Evolutionary conservation across 2,329 filamentous ascomycete species (phyloP).

Genomic region (Cladobotryum protrusum): DNA sequence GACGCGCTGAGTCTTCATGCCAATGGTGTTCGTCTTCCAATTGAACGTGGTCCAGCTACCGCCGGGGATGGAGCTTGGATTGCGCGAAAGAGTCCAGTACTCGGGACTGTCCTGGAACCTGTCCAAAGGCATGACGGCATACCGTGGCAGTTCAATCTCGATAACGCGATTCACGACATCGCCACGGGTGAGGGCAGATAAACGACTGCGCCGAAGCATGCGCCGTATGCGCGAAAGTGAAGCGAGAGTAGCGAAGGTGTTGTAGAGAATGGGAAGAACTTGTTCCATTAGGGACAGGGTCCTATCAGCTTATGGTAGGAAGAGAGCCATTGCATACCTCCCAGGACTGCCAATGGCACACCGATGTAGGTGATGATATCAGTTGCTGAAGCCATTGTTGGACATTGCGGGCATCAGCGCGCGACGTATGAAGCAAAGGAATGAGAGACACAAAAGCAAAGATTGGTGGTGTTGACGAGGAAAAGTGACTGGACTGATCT

Average conservation of each 20-base stretch:
- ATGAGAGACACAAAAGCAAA: too few relatives aligned
- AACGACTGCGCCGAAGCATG: conserved; percentile 49
- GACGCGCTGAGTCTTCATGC: conserved; percentile 55
- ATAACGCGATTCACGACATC: conserved; percentile 61
- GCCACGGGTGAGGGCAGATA: conserved; percentile 54
- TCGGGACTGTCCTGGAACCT: conserved; percentile 44
- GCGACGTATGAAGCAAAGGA: too few relatives aligned
- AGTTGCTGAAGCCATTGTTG: conserved; percentile 31
- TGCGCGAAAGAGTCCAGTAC: conserved; percentile 52
- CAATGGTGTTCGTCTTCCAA: conserved; percentile 58
- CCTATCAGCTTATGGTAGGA: neutral
- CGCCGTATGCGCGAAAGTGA: conserved; percentile 55
- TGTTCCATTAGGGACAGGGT: neutral
- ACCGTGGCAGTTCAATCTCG: conserved; percentile 59
- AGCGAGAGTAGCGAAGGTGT: conserved; percentile 53
- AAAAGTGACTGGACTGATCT: too few relatives aligned
- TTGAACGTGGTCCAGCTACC: conserved; percentile 61
- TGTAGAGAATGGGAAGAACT: conserved; percentile 61
- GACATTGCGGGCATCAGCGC: conserved; percentile 15
- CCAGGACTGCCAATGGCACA: conserved; percentile 52
- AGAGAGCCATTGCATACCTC: conserved; percentile 21
- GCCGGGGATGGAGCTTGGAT: conserved; percentile 49
- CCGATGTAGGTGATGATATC: conserved; percentile 52
- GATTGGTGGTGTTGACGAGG: too few relatives aligned
- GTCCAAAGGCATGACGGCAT: conserved; percentile 56